Base-by-base conservation (phyloP, 139 green algal species). In the Eudorina sp. region DNA sequence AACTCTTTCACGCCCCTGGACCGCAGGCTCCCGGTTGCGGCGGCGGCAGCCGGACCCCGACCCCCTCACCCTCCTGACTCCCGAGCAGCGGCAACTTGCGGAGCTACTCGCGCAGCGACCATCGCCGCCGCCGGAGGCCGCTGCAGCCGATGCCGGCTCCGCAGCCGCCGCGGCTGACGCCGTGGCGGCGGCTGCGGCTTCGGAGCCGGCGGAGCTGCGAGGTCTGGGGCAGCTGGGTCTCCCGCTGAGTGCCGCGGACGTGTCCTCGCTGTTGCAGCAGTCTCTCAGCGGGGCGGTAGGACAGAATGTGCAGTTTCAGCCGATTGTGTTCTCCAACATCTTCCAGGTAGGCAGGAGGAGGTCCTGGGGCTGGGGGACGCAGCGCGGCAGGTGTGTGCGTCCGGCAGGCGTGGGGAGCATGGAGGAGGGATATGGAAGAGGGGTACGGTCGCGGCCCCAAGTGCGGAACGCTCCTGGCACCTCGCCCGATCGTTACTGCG, bases 251-350 rank as follows among this genome's bases (percentile, higher is more conserved):
- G 38, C 14, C 8, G 36, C 18, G 29, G 86, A 90, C 3, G 78
- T 87, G 38, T 70, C 81, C 14, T 53, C 68, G 4, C 40, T 90
- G 46, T 4, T 86, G 34, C 34, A 83, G 18, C 53, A 87, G 66
- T 48, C 76, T 19, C 86, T 90, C 36, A 69, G 60, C 11, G 68
- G 29, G 9, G 53, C 66, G 25, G 68, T 45, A n/a, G 86, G 69
- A n/a, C 86, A 90, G 77, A 11, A 38, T 4, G 78, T 87, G 78
- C 68, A 83, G 45, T 87, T 90, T 48, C 75, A 62, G 83, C 82
- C 88, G 14, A 84, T 84, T 18, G 83, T 91, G 11, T 91, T 89
- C 74, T 77, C 21, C 38, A 78, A 83, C 82, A n/a, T 91, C 4
- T 89, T 91, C 75, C 88, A 91, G 88, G 82, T 88, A 62, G 41